Evolutionary conservation across 2,329 filamentous ascomycete species (phyloP).

Genomic region (Hypoxylon sp.): DNA sequence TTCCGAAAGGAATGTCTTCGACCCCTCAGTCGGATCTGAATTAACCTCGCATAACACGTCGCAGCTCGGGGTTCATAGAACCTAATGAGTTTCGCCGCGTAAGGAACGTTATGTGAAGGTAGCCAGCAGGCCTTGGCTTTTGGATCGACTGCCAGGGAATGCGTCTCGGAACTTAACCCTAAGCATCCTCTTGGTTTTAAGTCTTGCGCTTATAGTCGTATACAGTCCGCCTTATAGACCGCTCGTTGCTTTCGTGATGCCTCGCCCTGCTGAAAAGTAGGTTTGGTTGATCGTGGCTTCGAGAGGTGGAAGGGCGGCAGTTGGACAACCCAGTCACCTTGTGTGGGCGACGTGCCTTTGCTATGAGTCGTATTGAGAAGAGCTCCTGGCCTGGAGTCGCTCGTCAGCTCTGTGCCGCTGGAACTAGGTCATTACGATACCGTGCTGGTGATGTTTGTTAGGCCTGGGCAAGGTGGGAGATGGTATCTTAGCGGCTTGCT

Average conservation of each 20-base stretch:
- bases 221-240: slow-evolving; percentile 76
- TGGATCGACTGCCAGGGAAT: slow-evolving; percentile 63
- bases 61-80: slow-evolving; percentile 74
- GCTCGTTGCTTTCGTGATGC: slow-evolving; percentile 52
- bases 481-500: slow-evolving; percentile 49
- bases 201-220: slow-evolving; percentile 81
- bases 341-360: slow-evolving; percentile 69
- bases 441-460: slow-evolving; percentile 49
- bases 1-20: slow-evolving; percentile 76
- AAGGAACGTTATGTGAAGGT: slow-evolving; percentile 60
- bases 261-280: slow-evolving; percentile 68
- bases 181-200: slow-evolving; percentile 80
- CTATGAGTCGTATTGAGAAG: slow-evolving; percentile 85
- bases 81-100: slow-evolving; percentile 64
- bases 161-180: slow-evolving; percentile 96
- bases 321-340: slow-evolving; percentile 71
- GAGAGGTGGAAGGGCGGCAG: slow-evolving; percentile 64
- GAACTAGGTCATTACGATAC: slow-evolving; percentile 64
- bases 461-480: slow-evolving; percentile 49
- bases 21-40: slow-evolving; percentile 58
- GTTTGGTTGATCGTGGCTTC: slow-evolving; percentile 54
- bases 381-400: slow-evolving; percentile 78
- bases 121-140: slow-evolving; percentile 62
- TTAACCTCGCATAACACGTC: slow-evolving; percentile 63
- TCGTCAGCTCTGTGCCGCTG: slow-evolving; percentile 80